Conservation (phyloP, 225 moss, liverwort and hornwort genomes). For the Climacium dendroides region DNA sequence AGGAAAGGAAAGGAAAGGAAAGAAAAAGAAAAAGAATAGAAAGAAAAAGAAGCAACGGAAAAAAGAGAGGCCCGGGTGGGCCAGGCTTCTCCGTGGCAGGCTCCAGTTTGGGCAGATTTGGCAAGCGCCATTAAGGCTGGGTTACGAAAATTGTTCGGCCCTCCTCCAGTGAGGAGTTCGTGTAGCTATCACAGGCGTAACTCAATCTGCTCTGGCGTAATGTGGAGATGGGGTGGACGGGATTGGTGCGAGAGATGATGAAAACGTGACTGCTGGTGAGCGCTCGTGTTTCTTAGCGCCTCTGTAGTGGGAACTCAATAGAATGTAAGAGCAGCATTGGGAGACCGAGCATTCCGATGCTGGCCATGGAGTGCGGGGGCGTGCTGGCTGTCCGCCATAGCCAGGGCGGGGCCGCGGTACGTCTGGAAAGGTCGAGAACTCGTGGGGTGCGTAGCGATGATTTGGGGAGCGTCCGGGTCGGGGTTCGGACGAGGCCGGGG, state of each 20-base stretch:
- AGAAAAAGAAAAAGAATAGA: background rate
- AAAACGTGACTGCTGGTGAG: background rate
- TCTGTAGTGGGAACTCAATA: background rate
- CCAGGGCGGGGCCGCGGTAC: background rate
- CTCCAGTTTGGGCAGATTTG: background rate
- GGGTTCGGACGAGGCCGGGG: background rate
- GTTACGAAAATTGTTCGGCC: background rate
- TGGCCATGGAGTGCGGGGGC: slow-evolving; percentile 20
- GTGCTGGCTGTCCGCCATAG: background rate
- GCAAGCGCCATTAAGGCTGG: background rate
- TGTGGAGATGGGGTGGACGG: background rate
- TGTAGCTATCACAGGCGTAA: background rate
- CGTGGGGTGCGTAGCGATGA: background rate
- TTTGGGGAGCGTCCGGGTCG: background rate
- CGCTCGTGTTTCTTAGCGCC: background rate
- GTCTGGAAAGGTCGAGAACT: background rate
- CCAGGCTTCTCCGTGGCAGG: background rate
- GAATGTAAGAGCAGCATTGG: slow-evolving; percentile 9
- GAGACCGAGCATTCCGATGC: slow-evolving; percentile 1
- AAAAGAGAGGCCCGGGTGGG: background rate
- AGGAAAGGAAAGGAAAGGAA: background rate
- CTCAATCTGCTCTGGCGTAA: background rate
- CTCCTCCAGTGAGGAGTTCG: background rate
- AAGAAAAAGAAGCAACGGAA: too few relatives aligned
- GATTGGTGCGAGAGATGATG: background rate